Evolutionary conservation across 768 basidiomycete species (phyloP).

Genomic region (Tulasnella calospora): DNA sequence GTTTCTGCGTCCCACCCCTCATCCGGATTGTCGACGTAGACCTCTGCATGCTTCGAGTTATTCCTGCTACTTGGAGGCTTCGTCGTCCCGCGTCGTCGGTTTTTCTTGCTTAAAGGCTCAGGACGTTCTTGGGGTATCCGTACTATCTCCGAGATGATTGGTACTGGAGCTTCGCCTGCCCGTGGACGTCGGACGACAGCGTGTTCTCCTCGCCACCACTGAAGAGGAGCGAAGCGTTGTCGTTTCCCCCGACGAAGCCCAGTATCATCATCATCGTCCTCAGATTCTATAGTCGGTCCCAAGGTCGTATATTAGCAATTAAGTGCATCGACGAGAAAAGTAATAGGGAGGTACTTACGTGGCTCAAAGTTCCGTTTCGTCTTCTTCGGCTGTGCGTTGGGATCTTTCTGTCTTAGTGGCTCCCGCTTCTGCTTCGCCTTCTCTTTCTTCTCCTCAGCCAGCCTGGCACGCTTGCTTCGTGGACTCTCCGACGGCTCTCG

Average conservation of each 20-base stretch:
- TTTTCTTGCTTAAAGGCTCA: slow-evolving; percentile 44
- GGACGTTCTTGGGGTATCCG: slow-evolving; percentile 50
- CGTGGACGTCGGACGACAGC: slow-evolving; percentile 23
- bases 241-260: slow-evolving; percentile 25
- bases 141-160: slow-evolving; percentile 33
- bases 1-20: slow-evolving; percentile 88
- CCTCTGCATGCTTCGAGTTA: slow-evolving; percentile 24
- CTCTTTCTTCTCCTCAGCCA: slow-evolving; percentile 12
- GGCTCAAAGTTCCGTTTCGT: background rate
- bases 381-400: slow-evolving; percentile 18
- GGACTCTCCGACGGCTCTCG: slow-evolving; percentile 6
- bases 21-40: slow-evolving; percentile 35
- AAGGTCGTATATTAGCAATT: background rate
- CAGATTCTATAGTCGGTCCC: background rate
- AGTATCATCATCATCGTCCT: slow-evolving; percentile 14
- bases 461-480: background rate
- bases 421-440: background rate
- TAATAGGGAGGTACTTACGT: background rate
- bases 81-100: slow-evolving; percentile 42
- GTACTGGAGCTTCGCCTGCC: slow-evolving; percentile 22
- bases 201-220: slow-evolving; percentile 27
- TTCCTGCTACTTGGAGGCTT: slow-evolving; percentile 33
- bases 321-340: background rate
- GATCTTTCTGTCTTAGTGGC: slow-evolving; percentile 8
- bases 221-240: slow-evolving; percentile 5